Conservation (phyloP, 176 grass and related monocot genomes). For the Phoenix dactylifera region DNA sequence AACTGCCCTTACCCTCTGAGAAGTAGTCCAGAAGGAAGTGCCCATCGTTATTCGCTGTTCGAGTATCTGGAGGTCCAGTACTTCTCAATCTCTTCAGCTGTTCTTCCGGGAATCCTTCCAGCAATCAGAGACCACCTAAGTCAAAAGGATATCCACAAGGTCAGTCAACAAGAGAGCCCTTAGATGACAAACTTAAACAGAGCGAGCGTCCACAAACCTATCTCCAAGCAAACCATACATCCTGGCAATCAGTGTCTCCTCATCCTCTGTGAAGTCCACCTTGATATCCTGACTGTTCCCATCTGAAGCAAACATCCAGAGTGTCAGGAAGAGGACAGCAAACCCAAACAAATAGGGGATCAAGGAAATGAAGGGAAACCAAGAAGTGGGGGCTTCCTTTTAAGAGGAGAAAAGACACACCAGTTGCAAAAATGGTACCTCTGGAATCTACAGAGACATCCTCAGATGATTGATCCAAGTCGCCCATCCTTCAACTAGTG, state of each 20-base stretch:
- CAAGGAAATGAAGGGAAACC: background rate
- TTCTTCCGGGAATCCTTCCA: conserved; percentile 37
- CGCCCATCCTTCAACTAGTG: background rate
- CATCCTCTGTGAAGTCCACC: conserved; percentile 29
- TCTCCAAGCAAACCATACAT: conserved; percentile 41
- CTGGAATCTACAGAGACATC: conserved; percentile 19
- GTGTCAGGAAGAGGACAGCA: background rate
- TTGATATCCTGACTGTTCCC: conserved; percentile 21
- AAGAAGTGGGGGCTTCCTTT: too few species aligned
- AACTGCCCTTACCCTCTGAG: too few species aligned
- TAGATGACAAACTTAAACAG: background rate
- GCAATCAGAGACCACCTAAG: conserved; percentile 37
- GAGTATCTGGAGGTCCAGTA: conserved; percentile 35
- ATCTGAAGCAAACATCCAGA: background rate
- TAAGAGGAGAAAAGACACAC: background rate
- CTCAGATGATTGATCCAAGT: conserved; percentile 20
- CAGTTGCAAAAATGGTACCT: conserved; percentile 10
- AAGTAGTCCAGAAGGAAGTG: too few species aligned
- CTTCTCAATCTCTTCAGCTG: conserved; percentile 41
- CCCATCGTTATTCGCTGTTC: conserved; percentile 8
- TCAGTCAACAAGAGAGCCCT: too few species aligned
- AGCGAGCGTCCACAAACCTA: conserved; percentile 8
- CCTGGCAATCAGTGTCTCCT: conserved; percentile 33
- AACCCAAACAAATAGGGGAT: too few species aligned
- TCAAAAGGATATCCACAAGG: background rate